Conservation (phyloP, 2,329 filamentous ascomycete species). For the Fusarium xylarioides region DNA sequence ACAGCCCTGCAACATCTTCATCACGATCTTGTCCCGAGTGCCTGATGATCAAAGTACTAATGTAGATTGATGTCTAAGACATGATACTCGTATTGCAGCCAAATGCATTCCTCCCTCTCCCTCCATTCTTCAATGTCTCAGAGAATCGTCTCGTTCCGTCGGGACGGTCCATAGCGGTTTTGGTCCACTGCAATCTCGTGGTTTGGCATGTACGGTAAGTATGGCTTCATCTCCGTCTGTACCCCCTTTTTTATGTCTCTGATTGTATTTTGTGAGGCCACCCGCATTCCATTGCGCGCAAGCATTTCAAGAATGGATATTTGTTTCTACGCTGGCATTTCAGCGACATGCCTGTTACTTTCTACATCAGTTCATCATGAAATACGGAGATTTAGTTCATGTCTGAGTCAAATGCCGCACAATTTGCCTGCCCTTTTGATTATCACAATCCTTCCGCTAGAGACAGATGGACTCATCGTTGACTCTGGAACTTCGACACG, state of each 20-base stretch:
- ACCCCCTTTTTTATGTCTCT: slow-evolving; percentile 2
- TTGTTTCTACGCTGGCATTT: not conserved
- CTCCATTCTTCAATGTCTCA: slow-evolving; percentile 18
- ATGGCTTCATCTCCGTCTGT: not conserved
- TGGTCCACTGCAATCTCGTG: not conserved
- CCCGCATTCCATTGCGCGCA: not conserved
- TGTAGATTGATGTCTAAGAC: slow-evolving; percentile 12
- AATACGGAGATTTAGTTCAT: not conserved
- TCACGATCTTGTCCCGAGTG: not conserved
- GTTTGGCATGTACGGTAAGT: not conserved
- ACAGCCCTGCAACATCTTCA: not conserved
- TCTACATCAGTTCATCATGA: too few relatives aligned
- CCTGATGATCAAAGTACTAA: not conserved
- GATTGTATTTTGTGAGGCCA: not conserved
- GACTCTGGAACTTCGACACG: not conserved
- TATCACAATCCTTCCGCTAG: not conserved
- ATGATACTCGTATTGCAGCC: not conserved
- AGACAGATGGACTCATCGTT: not conserved
- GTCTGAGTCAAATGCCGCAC: slow-evolving; percentile 7
- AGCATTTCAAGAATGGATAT: not conserved
- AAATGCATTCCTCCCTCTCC: slow-evolving; percentile 7
- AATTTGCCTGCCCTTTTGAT: not conserved
- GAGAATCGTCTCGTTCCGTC: slow-evolving; percentile 17
- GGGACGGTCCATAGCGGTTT: slow-evolving; percentile 21
- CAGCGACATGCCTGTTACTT: not conserved